These are phyloP conservation scores for Brasenia schreberi DNA, from an alignment of 164 flowering plant species.

Conservation along the genomic window DNA sequence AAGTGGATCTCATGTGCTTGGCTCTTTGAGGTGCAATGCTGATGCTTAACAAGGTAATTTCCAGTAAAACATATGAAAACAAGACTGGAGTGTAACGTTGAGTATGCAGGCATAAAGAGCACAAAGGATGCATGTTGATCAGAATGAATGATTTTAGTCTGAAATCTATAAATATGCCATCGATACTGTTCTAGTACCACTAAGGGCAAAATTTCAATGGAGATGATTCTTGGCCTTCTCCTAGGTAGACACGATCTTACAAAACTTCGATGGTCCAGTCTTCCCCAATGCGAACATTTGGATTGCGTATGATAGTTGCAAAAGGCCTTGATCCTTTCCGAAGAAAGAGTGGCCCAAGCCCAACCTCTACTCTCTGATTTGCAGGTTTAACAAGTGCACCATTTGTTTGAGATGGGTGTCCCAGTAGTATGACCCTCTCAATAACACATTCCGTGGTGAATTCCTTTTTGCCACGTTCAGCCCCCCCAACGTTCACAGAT, in stretches of 20 bases:
- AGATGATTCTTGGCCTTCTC: neutral
- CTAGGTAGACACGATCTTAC: constrained; percentile 12
- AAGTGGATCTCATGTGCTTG: no score
- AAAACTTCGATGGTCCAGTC: constrained; percentile 76
- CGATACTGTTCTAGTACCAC: neutral
- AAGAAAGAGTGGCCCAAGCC: constrained; percentile 52
- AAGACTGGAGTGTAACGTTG: no score
- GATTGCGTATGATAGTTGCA: constrained; percentile 59
- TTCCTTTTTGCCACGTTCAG: constrained; percentile 12
- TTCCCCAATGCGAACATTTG: constrained; percentile 49
- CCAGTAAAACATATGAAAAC: no score
- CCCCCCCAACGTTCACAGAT: constrained; percentile 33
- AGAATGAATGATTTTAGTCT: no score
- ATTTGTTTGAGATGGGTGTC: constrained; percentile 31
- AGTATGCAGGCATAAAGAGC: no score
- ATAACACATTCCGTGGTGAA: constrained; percentile 42
- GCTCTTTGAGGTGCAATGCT: no score
- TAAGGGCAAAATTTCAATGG: neutral
- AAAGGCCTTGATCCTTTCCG: constrained; percentile 19
- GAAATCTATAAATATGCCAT: no score
- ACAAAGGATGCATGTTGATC: no score
- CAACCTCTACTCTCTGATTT: constrained; percentile 43
- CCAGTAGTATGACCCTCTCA: constrained; percentile 80
- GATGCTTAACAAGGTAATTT: no score
- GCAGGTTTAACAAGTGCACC: constrained; percentile 57